Conservation (phyloP, 2,329 filamentous ascomycete species). For the Chlorencoelia australis region DNA sequence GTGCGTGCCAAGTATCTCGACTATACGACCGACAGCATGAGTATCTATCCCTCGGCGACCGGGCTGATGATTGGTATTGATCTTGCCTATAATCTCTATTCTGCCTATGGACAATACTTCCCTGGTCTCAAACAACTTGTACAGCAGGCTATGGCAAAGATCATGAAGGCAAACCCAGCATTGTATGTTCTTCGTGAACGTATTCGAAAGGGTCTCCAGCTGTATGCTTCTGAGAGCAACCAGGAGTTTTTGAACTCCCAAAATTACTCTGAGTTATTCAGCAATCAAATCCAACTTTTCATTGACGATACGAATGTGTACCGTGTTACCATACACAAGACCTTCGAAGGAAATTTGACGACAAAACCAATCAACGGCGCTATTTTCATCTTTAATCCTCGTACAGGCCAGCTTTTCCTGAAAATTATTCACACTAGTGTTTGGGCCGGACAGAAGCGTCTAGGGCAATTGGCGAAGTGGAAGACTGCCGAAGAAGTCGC, state of each 20-base stretch:
- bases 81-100: slow-evolving; percentile 96
- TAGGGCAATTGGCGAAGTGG: slow-evolving; percentile 97
- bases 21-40: slow-evolving; percentile 97
- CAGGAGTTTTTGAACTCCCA: slow-evolving; percentile 99
- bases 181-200: slow-evolving; percentile 93
- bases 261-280: slow-evolving; percentile 98
- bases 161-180: slow-evolving; percentile 98
- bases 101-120: slow-evolving; percentile 97
- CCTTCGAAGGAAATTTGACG: slow-evolving; percentile 96
- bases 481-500: slow-evolving; percentile 99
- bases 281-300: slow-evolving; percentile 96
- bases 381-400: slow-evolving; percentile 99
- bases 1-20: slow-evolving; percentile 96
- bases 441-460: slow-evolving; percentile 98
- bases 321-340: slow-evolving; percentile 99
- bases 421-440: slow-evolving; percentile 99
- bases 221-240: slow-evolving; percentile 97
- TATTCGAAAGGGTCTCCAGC: slow-evolving; percentile 94
- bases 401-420: slow-evolving; percentile 91
- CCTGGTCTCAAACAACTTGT: slow-evolving; percentile 90
- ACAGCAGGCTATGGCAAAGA: slow-evolving; percentile 98
- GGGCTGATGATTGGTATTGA: slow-evolving; percentile 98
- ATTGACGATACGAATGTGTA: slow-evolving; percentile 99
- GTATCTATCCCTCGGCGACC: slow-evolving; percentile 93
- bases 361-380: slow-evolving; percentile 99